A percentile compares a stretch with the other conserved stretches of the same genome.
Conservation (phyloP, 768 basidiomycete species). For the Cyclocybe aegerita region DNA sequence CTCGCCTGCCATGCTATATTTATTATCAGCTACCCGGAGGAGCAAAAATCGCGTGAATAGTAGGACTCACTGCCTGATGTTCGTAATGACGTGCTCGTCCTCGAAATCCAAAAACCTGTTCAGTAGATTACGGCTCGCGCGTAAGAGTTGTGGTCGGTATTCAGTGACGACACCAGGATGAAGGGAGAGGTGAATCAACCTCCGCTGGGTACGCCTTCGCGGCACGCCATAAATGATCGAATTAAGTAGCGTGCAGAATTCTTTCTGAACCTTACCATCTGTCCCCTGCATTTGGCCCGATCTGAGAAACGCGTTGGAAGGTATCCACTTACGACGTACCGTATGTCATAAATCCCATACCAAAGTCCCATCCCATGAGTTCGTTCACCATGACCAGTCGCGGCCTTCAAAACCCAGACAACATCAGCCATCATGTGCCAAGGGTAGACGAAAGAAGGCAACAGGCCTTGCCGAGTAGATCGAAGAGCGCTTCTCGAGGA, state of each 20-base stretch:
- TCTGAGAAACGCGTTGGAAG: too few species aligned
- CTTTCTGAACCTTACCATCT: too few species aligned
- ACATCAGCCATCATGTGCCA: too few species aligned
- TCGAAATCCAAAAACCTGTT: slow-evolving; percentile 29
- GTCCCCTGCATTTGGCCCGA: too few species aligned
- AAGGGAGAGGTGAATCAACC: slow-evolving; percentile 17
- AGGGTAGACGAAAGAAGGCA: too few species aligned
- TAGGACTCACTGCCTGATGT: slow-evolving; percentile 32
- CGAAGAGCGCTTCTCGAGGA: slow-evolving; percentile 40
- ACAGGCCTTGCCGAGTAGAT: slow-evolving; percentile 35
- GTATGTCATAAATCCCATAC: slow-evolving; percentile 17
- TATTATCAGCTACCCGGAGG: neutral
- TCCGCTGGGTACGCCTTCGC: slow-evolving; percentile 13
- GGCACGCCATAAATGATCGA: neutral
- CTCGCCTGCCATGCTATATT: slow-evolving; percentile 29
- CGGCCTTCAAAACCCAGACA: slow-evolving; percentile 5
- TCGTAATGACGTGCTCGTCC: slow-evolving; percentile 26
- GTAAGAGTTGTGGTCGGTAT: slow-evolving; percentile 28
- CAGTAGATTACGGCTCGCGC: slow-evolving; percentile 28
- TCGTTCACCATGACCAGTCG: slow-evolving; percentile 22
- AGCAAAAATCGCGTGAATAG: neutral
- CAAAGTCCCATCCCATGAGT: slow-evolving; percentile 23
- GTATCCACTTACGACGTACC: neutral
- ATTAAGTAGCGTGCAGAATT: neutral
- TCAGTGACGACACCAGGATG: slow-evolving; percentile 12